Evolutionary conservation across 2,329 filamentous ascomycete genomes (phyloP), one percentile per base, ranked within the genome.

Genomic region (Hymenoscyphus scutula): DNA sequence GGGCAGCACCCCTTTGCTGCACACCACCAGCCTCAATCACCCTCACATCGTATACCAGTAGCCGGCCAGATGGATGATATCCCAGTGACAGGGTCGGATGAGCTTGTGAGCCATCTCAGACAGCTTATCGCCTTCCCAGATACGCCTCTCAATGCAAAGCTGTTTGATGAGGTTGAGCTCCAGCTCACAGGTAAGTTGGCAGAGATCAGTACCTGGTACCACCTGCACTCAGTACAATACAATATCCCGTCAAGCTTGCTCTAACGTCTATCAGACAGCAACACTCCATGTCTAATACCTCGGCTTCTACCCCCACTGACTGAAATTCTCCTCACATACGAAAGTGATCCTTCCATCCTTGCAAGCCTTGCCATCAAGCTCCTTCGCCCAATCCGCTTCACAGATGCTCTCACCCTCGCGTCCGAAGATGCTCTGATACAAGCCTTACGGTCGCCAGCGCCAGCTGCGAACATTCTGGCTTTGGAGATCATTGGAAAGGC

Each of bases 151-250:
- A 74, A 81, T 63, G 74, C 75, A 11, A 81, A 81, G 67, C 76
- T 87, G 1, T 82, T 88, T 63, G 85, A 87, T 69, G 76, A 84
- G 69, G 80, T 87, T 53, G 81, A 84, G 68, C 78, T 87, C 3
- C 84, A 87, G 69, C 76, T 88, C 17, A 86, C 78, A 51, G 81
- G 83, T 82, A 71, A 29, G 72, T 62, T 17, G 15, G 11, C 5
- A 29, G 13, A 23, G 37, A 23, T n/a, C 38, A 17, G 5, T 56
- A n/a, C n/a, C n/a, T n/a, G n/a, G n/a, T n/a, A n/a, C n/a, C n/a
- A n/a, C n/a, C n/a, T n/a, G n/a, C n/a, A n/a, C n/a, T n/a, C n/a
- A n/a, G n/a, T n/a, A n/a, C n/a, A n/a, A n/a, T n/a, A 51, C 27
- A 29, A 29, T 29, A 51, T 27, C 7, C 27, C 15, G 1, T n/a